These are phyloP conservation scores for Pisolithus sp. DNA, from an alignment of 768 basidiomycete genomes.

Conservation along the genomic window DNA sequence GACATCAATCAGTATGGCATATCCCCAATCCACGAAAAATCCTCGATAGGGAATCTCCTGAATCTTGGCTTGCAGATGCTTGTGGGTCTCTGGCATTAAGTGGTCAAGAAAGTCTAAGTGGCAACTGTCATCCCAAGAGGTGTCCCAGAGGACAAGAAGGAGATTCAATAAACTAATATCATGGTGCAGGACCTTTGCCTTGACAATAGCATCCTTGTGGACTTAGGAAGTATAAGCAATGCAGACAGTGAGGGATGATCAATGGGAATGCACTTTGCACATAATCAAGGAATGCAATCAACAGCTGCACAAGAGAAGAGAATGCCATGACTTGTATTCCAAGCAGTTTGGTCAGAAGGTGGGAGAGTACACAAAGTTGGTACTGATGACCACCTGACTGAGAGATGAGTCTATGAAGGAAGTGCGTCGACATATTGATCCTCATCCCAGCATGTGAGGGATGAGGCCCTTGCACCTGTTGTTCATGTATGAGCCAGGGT, in stretches of 20 bases:
- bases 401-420: neutral
- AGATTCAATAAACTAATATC: slow-evolving; percentile 8
- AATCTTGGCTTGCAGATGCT: neutral
- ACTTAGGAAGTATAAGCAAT: neutral
- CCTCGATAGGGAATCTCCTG: neutral
- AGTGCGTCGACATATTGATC: neutral
- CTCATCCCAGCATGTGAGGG: neutral
- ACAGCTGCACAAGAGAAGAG: neutral
- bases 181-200: neutral
- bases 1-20: neutral
- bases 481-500: neutral
- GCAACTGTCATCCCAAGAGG: neutral
- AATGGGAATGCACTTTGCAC: neutral
- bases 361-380: neutral
- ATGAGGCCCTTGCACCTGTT: neutral
- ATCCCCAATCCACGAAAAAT: slow-evolving; percentile 4
- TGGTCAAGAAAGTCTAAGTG: neutral
- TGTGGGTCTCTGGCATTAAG: neutral
- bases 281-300: slow-evolving; percentile 3
- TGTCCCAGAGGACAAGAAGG: neutral
- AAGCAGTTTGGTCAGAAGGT: neutral
- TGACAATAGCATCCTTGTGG: neutral
- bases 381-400: neutral
- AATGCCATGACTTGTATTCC: neutral
- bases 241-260: neutral